Evolutionary conservation across 805 yeast species (phyloP).

Genomic region (Candida pseudofarinosa): DNA sequence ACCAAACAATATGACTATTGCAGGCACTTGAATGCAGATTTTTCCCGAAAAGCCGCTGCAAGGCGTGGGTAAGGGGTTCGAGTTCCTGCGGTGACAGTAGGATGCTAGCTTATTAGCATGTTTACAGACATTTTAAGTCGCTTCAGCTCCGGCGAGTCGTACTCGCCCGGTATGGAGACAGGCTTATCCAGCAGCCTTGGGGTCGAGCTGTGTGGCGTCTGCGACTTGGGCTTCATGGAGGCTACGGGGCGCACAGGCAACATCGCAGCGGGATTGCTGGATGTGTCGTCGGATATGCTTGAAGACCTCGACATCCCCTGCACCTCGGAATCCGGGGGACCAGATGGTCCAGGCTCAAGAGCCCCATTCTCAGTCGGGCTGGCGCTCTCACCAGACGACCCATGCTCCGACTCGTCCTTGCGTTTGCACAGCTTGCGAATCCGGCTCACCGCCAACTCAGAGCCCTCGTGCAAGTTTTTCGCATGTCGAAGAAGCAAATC

Average conservation of each 20-base stretch:
- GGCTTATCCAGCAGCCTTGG: constrained; percentile 1
- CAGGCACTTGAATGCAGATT: no score
- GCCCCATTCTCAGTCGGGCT: background rate
- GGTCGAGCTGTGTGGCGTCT: background rate
- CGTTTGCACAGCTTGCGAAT: constrained; percentile 36
- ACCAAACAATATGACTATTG: no score
- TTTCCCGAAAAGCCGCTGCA: no score
- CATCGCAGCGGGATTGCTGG: background rate
- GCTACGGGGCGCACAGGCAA: background rate
- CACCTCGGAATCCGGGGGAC: constrained; percentile 4
- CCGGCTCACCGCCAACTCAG: constrained; percentile 40
- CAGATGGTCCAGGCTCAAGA: constrained; percentile 1
- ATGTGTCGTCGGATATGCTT: background rate
- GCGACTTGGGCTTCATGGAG: constrained; percentile 3
- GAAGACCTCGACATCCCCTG: background rate
- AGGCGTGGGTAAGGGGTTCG: no score
- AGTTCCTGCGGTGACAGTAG: no score
- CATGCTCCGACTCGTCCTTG: constrained; percentile 9
- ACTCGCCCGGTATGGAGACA: constrained; percentile 5
- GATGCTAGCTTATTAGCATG: constrained; percentile 39
- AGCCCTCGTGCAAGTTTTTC: constrained; percentile 41
- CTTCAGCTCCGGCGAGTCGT: constrained; percentile 27
- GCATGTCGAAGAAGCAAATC: constrained; percentile 43
- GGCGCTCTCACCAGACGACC: background rate
- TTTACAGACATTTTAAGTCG: constrained; percentile 38